These are phyloP conservation scores for Penicillium sp. DNA, from an alignment of 2,329 filamentous ascomycete species.

Conservation along the genomic window DNA sequence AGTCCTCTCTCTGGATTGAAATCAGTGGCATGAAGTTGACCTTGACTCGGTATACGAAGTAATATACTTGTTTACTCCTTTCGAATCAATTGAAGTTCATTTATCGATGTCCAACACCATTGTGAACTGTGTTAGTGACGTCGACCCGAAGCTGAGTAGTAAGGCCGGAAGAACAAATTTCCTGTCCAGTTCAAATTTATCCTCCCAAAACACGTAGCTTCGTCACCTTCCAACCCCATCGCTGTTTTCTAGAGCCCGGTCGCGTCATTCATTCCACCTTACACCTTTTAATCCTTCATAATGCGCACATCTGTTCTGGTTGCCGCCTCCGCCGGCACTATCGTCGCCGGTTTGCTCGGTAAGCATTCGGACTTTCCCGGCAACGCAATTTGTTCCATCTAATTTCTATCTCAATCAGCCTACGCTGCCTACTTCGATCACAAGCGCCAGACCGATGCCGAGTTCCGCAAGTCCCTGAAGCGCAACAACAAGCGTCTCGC, in stretches of 20 bases:
- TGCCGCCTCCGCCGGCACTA: slow-evolving; percentile 58
- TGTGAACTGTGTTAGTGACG: background rate
- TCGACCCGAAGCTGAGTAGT: slow-evolving; percentile 16
- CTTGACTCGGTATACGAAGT: background rate
- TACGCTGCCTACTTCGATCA: slow-evolving; percentile 69
- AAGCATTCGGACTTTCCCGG: slow-evolving; percentile 19
- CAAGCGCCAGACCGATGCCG: slow-evolving; percentile 62
- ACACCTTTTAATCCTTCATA: slow-evolving; percentile 23
- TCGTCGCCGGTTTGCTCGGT: slow-evolving; percentile 59
- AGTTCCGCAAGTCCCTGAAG: slow-evolving; percentile 61
- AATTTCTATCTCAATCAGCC: slow-evolving; percentile 40
- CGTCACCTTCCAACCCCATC: slow-evolving; percentile 5
- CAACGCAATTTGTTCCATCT: background rate
- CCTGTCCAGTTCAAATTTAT: slow-evolving; percentile 36
- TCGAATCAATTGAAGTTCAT: background rate
- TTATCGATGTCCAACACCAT: background rate
- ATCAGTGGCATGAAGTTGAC: background rate
- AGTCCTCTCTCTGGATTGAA: background rate
- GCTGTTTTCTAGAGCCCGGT: slow-evolving; percentile 2
- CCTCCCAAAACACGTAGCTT: slow-evolving; percentile 2
- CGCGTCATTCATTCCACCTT: slow-evolving; percentile 1
- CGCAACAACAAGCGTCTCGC: slow-evolving; percentile 49
- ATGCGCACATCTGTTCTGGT: slow-evolving; percentile 60
- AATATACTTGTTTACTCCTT: background rate
- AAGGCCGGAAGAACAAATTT: slow-evolving; percentile 38